phyloP scores from a whole-genome alignment of 2,329 filamentous ascomycete genomes.

The Colletotrichum aenigma region DNA sequence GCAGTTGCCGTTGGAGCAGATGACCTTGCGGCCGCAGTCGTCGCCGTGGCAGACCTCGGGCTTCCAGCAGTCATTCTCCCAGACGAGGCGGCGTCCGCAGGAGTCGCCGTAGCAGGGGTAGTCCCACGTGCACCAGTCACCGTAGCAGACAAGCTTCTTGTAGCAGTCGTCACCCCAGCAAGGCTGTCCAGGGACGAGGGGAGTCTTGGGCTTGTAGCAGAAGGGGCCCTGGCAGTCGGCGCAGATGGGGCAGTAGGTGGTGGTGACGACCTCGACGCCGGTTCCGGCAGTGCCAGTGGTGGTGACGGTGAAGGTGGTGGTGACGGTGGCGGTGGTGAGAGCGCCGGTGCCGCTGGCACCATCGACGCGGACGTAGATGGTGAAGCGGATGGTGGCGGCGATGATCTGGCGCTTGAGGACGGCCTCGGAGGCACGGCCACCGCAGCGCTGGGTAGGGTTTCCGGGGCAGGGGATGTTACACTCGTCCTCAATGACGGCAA shows the following conservation, averaged over 20 bases:
- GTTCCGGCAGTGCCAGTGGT: not conserved
- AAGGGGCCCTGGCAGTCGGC: conserved; percentile 7
- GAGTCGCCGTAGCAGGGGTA: conserved; percentile 28
- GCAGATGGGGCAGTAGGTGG: conserved; percentile 6
- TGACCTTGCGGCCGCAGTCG: conserved; percentile 17
- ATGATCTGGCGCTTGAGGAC: conserved; percentile 4
- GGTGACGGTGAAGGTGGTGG: not conserved
- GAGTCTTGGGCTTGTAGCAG: not conserved
- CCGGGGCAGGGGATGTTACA: conserved; percentile 47
- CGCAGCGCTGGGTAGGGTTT: conserved; percentile 42
- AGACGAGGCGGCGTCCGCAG: conserved; percentile 23
- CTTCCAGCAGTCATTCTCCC: conserved; percentile 9
- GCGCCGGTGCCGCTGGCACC: not conserved
- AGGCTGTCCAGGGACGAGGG: not conserved
- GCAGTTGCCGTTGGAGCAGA: conserved; percentile 3
- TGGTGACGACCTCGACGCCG: not conserved
- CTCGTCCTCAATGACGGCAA: not conserved
- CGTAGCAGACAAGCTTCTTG: conserved; percentile 38
- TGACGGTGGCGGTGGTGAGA: not conserved
- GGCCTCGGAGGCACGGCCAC: conserved; percentile 32
- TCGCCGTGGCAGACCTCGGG: conserved; percentile 5
- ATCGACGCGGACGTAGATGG: conserved; percentile 2
- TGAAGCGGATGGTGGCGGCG: conserved; percentile 2
- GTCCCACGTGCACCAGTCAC: conserved; percentile 34
- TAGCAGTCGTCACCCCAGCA: conserved; percentile 24